phyloP scores from a whole-genome alignment of 805 yeast species.

The Candida adriatica region DNA sequence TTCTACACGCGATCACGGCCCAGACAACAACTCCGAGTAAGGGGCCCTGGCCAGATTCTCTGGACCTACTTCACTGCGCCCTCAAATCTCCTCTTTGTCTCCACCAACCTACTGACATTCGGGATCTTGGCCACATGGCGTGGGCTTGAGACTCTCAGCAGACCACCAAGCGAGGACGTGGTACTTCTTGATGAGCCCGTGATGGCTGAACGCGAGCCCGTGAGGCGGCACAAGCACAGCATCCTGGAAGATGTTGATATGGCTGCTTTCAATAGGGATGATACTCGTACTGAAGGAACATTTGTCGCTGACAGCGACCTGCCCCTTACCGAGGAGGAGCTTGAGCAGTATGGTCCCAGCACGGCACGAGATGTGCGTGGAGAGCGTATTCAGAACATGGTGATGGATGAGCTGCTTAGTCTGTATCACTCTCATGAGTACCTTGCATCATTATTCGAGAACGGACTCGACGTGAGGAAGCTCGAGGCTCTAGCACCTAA shows the following conservation, averaged over 20 bases:
- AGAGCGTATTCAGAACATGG: constrained; percentile 6
- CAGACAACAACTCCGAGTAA: constrained; percentile 3
- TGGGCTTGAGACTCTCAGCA: constrained; percentile 20
- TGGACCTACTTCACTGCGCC: constrained; percentile 36
- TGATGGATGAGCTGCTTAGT: constrained; percentile 7
- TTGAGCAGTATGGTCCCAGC: constrained; percentile 3
- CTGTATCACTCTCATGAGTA: constrained; percentile 2
- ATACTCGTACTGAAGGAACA: neutral
- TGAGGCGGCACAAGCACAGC: neutral
- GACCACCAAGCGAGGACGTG: neutral
- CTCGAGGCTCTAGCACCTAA: neutral
- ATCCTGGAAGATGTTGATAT: constrained; percentile 1
- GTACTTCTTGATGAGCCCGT: neutral
- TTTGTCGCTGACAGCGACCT: constrained; percentile 3
- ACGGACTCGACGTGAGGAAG: constrained; percentile 1
- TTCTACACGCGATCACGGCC: too few relatives aligned
- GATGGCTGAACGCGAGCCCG: neutral
- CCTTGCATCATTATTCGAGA: neutral
- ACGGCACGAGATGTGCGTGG: constrained; percentile 1
- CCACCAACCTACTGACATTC: constrained; percentile 29
- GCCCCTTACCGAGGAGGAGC: constrained; percentile 9
- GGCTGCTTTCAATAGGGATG: neutral
- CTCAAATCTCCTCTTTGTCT: constrained; percentile 29
- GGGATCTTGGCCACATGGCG: constrained; percentile 28
- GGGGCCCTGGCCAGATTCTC: constrained; percentile 12